These are phyloP conservation scores for Claviceps lovelessii DNA, from an alignment of 2,329 filamentous ascomycete genomes.

Conservation along the genomic window DNA sequence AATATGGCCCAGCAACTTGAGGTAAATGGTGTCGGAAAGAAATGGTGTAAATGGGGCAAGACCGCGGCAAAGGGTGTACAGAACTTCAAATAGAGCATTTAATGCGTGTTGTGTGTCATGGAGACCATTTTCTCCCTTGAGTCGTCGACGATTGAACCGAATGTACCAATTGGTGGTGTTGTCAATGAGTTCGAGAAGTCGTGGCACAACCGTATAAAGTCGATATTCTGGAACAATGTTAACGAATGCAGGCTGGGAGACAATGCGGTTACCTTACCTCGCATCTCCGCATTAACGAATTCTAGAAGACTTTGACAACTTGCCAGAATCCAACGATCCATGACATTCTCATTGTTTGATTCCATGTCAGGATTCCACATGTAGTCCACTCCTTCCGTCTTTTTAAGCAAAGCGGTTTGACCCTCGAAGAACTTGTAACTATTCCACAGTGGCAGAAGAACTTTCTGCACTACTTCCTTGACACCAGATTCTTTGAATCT, in stretches of 20 bases:
- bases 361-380: conserved; percentile 64
- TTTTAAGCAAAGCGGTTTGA: conserved; percentile 74
- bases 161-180: conserved; percentile 99
- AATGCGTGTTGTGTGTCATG: conserved; percentile 81
- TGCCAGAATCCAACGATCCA: conserved; percentile 92
- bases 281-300: conserved; percentile 90
- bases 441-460: conserved; percentile 86
- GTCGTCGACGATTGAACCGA: conserved; percentile 75
- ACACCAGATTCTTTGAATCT: conserved; percentile 86
- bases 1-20: conserved; percentile 67
- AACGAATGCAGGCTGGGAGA: background rate
- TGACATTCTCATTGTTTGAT: conserved; percentile 71
- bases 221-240: conserved; percentile 40
- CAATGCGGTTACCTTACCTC: conserved; percentile 32
- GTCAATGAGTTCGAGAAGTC: conserved; percentile 71
- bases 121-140: conserved; percentile 79
- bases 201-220: conserved; percentile 81
- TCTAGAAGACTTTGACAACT: conserved; percentile 81
- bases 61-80: conserved; percentile 76
- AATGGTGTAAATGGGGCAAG: conserved; percentile 94
- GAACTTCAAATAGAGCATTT: conserved; percentile 85
- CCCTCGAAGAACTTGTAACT: conserved; percentile 94
- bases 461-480: conserved; percentile 87
- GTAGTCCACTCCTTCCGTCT: conserved; percentile 64
- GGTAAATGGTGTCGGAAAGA: conserved; percentile 88